A percentile compares a stretch with the other conserved stretches of the same genome.
These are phyloP conservation scores for Linaria vulgaris DNA, from an alignment of 257 asterid species.

Conservation along the genomic window DNA sequence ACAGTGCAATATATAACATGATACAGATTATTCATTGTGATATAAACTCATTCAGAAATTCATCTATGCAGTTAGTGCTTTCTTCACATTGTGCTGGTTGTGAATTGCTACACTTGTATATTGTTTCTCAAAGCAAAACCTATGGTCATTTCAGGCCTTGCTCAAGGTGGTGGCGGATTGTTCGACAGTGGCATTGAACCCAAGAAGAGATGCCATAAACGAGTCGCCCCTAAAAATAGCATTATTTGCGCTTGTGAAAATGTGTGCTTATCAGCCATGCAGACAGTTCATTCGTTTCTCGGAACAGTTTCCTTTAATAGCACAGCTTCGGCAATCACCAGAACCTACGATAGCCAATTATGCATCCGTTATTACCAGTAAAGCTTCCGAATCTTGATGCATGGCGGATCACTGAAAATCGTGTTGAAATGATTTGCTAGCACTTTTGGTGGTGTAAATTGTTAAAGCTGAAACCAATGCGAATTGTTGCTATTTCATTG, in stretches of 20 bases:
- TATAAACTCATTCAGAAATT: too few species aligned
- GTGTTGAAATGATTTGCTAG: too few species aligned
- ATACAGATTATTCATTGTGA: too few species aligned
- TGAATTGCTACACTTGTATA: too few species aligned
- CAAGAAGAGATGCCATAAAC: conserved; percentile 59
- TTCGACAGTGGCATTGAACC: conserved; percentile 70
- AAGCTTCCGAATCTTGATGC: conserved; percentile 58
- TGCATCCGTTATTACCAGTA: conserved; percentile 63
- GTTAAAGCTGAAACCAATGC: too few species aligned
- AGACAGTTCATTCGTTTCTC: conserved; percentile 76
- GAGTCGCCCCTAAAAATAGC: conserved; percentile 94
- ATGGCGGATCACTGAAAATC: too few species aligned
- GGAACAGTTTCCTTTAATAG: conserved; percentile 64
- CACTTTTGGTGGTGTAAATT: too few species aligned
- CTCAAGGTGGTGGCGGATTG: conserved; percentile 84
- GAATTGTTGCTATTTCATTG: too few species aligned
- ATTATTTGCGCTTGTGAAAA: conserved; percentile 78
- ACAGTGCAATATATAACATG: not conserved
- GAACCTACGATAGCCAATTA: conserved; percentile 86
- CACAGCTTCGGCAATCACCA: conserved; percentile 84
- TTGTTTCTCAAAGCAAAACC: not conserved
- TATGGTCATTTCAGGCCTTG: conserved; percentile 59
- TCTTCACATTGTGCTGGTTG: too few species aligned
- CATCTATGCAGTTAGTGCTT: too few species aligned
- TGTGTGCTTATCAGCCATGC: conserved; percentile 92